A percentile compares a stretch with the other conserved stretches of the same genome.
phyloP scores from a whole-genome alignment of 2,329 filamentous ascomycete genomes.

The Elsinoe perseae region DNA sequence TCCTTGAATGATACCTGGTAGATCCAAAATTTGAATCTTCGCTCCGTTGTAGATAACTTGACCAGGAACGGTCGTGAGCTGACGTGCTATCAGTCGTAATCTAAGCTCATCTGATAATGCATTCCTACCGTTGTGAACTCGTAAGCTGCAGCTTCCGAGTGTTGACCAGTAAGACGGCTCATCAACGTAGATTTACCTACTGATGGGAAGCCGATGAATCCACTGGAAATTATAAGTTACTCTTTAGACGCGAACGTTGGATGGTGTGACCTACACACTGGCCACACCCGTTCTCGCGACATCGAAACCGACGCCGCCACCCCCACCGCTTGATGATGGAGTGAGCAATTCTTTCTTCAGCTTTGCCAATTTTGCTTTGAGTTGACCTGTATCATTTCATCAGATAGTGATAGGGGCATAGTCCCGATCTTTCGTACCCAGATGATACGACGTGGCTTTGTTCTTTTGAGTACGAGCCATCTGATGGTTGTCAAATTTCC shows the following conservation, averaged over 20 bases:
- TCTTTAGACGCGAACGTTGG: background rate
- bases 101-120: background rate
- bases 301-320: constrained; percentile 86
- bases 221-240: constrained; percentile 32
- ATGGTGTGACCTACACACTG: constrained; percentile 54
- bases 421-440: constrained; percentile 49
- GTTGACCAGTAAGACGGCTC: constrained; percentile 87
- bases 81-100: constrained; percentile 18
- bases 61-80: constrained; percentile 86
- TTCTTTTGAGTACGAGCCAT: constrained; percentile 98
- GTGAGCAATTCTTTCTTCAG: constrained; percentile 92
- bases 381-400: constrained; percentile 50
- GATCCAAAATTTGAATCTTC: constrained; percentile 91
- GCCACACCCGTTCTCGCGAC: constrained; percentile 96
- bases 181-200: constrained; percentile 98
- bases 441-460: constrained; percentile 87
- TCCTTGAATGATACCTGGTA: constrained; percentile 97
- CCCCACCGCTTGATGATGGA: constrained; percentile 68
- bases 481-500: constrained; percentile 38
- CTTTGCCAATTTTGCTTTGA: constrained; percentile 98
- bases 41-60: constrained; percentile 96
- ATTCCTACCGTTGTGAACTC: constrained; percentile 76
- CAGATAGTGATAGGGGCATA: constrained; percentile 15
- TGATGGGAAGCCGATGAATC: constrained; percentile 96
- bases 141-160: constrained; percentile 94